Base-by-base conservation (phyloP, 768 basidiomycete genomes). In the Lactarius sp. region DNA sequence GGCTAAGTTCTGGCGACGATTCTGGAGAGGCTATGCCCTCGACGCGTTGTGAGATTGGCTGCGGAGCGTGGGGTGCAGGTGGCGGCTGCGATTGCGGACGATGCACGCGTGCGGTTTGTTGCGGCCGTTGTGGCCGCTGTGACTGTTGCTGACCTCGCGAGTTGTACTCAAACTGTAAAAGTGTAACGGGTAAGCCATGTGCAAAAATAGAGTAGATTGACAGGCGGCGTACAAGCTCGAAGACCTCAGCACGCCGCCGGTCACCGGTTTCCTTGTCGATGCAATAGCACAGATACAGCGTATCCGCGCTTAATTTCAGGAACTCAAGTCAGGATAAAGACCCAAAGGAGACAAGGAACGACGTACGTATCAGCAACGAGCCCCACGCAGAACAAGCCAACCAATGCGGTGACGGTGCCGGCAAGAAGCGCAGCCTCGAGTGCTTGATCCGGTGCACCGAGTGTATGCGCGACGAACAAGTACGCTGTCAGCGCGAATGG, bases 401-500 rank as follows among this genome's bases (percentile, higher is more conserved):
- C 90, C 22, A 94, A 77, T 6, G 88, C 90, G 0, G 91, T 91
- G 18, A 92, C 84, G 10, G 83, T 85, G 3, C 87, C 93, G 27
- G 88, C 88, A 4, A 95, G 77, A 16, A 95, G 68, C 1, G 89
- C 85, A 22, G 90, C 88, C 13, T 85, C 80, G 8, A 94, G 78
- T 0, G 92, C 91, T 69, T 88, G 81, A 52, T 85, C 73, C 0
- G 92, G 90, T 31, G 85, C 84, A 18, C 73, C 72, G 22, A 93
- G 75, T 0, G 88, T 87, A 74, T 92, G 90, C 2, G 92, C 88
- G n/a, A 93, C 90, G 68, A 95, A 91, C 20, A 98, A 74, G 73
- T 96, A 97, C 5, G 92, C 90, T 42, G 83, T 76, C 34, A 95
- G 77, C 14, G 92, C 86, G 66, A 92, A 90, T 6, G 92, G 89